phyloP scores from a whole-genome alignment of 441 rosid species.

The Flueggea neowawraea region DNA sequence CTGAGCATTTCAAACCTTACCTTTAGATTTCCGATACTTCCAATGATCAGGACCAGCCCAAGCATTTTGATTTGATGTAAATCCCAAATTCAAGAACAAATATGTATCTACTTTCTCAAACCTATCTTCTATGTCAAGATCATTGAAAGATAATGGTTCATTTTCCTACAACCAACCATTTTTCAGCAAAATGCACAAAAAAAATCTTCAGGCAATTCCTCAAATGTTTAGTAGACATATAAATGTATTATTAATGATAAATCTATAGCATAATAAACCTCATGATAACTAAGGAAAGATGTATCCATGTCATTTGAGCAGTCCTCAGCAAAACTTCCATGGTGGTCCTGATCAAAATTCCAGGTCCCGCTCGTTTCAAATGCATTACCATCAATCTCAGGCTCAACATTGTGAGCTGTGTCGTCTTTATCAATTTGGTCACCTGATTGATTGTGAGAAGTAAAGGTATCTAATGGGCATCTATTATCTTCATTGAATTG shows the following conservation, averaged over 20 bases:
- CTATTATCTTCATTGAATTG: constrained; percentile 73
- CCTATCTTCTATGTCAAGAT: constrained; percentile 43
- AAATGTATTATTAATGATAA: not conserved
- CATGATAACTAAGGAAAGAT: constrained; percentile 42
- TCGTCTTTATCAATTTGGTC: constrained; percentile 44
- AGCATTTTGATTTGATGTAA: constrained; percentile 64
- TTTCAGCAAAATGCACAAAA: no score
- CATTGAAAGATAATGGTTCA: constrained; percentile 36
- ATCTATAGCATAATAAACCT: constrained; percentile 34
- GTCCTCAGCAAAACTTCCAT: constrained; percentile 40
- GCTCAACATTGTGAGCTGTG: constrained; percentile 28
- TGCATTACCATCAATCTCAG: constrained; percentile 44
- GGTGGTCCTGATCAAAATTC: constrained; percentile 51
- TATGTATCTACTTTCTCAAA: constrained; percentile 57
- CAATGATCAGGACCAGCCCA: constrained; percentile 99
- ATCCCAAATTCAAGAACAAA: constrained; percentile 65
- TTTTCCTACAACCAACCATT: constrained; percentile 40
- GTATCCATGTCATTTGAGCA: constrained; percentile 40
- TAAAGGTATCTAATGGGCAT: constrained; percentile 51
- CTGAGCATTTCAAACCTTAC: constrained; percentile 39
- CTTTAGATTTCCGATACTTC: constrained; percentile 77
- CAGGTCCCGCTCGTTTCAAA: constrained; percentile 45
- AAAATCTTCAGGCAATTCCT: no score
- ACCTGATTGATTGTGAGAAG: constrained; percentile 33
- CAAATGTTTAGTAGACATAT: not conserved